Evolutionary conservation across 306 rosid species (phyloP).

Genomic region (Castanea mollissima): DNA sequence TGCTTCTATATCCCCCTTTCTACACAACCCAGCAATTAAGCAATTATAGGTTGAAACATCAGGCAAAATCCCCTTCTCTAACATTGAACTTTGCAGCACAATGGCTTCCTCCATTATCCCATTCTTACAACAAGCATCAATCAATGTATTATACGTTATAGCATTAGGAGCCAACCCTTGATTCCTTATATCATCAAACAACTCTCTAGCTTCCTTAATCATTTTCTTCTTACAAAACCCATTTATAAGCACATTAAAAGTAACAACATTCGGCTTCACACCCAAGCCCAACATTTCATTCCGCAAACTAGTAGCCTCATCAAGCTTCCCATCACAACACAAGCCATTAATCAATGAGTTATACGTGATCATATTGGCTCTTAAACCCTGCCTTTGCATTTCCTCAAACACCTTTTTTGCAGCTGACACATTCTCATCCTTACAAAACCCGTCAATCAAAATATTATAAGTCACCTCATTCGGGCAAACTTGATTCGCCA

Average conservation of each 20-base stretch:
- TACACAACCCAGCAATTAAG: constrained; percentile 57
- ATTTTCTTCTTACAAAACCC: constrained; percentile 63
- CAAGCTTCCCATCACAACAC: constrained; percentile 44
- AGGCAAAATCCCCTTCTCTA: constrained; percentile 47
- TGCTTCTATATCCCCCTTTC: constrained; percentile 38
- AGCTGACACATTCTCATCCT: constrained; percentile 55
- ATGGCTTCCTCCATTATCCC: constrained; percentile 64
- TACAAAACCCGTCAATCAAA: constrained; percentile 73
- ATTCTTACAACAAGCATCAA: constrained; percentile 62
- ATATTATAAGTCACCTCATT: constrained; percentile 53
- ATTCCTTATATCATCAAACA: constrained; percentile 49
- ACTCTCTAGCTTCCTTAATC: constrained; percentile 52
- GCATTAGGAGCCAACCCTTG: constrained; percentile 58
- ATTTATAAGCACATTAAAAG: constrained; percentile 66
- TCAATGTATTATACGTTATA: constrained; percentile 58
- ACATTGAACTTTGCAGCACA: constrained; percentile 43
- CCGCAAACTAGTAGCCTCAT: constrained; percentile 50
- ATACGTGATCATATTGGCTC: constrained; percentile 55
- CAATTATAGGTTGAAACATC: constrained; percentile 61
- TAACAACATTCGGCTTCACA: constrained; percentile 57
- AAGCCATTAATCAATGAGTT: constrained; percentile 64
- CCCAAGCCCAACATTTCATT: constrained; percentile 48
- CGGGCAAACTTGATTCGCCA: constrained; percentile 46
- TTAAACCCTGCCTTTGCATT: constrained; percentile 59
- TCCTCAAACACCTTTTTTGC: constrained; percentile 60